These are phyloP conservation scores for Mycena chlorophos DNA, from an alignment of 768 basidiomycete species.

Conservation along the genomic window DNA sequence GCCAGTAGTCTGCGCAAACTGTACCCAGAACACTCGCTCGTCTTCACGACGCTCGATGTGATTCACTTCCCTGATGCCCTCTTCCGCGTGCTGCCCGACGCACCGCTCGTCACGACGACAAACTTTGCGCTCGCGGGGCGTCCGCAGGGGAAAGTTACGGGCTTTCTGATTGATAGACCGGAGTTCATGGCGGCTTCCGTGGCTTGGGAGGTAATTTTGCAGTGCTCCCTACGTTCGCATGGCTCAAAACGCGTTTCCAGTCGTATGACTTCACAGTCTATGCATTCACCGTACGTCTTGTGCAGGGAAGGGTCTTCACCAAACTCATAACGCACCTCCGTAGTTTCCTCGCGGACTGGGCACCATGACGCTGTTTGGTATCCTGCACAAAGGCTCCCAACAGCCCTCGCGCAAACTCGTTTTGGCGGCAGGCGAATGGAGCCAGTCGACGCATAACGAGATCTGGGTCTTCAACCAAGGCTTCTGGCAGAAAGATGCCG, in stretches of 20 bases:
- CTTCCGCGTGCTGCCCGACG: constrained; percentile 46
- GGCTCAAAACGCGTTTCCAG: constrained; percentile 31
- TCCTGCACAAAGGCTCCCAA: constrained; percentile 66
- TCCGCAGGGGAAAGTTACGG: constrained; percentile 42
- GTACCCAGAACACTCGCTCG: constrained; percentile 63
- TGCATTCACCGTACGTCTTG: constrained; percentile 47
- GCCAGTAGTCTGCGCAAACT: constrained; percentile 52
- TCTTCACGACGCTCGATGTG: constrained; percentile 53
- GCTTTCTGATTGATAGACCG: constrained; percentile 52
- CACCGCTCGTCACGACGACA: constrained; percentile 50
- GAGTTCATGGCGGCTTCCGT: constrained; percentile 56
- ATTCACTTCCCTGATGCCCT: constrained; percentile 51
- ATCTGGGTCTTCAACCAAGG: constrained; percentile 78
- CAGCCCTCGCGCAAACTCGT: constrained; percentile 53
- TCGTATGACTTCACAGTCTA: constrained; percentile 58
- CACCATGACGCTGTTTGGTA: constrained; percentile 38
- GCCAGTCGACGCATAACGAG: constrained; percentile 59
- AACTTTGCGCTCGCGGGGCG: constrained; percentile 52
- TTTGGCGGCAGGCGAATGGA: constrained; percentile 51
- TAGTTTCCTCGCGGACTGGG: constrained; percentile 37
- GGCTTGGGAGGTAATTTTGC: constrained; percentile 55
- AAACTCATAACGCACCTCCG: background rate
- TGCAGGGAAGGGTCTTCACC: background rate
- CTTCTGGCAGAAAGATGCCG: constrained; percentile 62
- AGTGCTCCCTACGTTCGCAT: background rate